Evolutionary conservation across 768 basidiomycete genomes (phyloP).

Genomic region (Leucogyrophana mollusca): DNA sequence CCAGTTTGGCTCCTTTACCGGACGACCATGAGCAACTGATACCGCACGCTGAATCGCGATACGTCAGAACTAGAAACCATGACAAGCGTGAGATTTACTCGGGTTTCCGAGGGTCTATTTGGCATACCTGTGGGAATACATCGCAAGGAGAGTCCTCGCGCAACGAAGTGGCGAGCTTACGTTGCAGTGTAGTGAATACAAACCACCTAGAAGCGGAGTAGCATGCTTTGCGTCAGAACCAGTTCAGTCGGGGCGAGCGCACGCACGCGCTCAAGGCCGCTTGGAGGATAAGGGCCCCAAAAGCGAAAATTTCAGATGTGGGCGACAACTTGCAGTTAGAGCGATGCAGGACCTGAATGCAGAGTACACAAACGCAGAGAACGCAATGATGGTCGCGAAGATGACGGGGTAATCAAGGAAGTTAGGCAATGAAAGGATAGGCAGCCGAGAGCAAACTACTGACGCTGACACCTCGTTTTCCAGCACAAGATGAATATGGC

Average conservation of each 20-base stretch:
- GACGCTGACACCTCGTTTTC: constrained; percentile 69
- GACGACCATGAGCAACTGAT: constrained; percentile 59
- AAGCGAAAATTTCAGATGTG: constrained; percentile 82
- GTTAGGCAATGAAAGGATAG: constrained; percentile 13
- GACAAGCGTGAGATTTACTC: constrained; percentile 31
- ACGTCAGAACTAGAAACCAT: constrained; percentile 2
- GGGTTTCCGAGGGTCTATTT: constrained; percentile 81
- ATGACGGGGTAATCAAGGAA: constrained; percentile 55
- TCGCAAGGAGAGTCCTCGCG: background rate
- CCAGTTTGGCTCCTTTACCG: constrained; percentile 72
- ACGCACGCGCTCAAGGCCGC: constrained; percentile 68
- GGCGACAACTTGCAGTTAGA: constrained; percentile 81
- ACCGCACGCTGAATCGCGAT: constrained; percentile 42
- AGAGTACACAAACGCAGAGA: constrained; percentile 75
- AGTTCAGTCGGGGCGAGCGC: background rate
- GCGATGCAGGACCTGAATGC: constrained; percentile 70
- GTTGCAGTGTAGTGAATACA: constrained; percentile 77
- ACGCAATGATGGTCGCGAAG: constrained; percentile 74
- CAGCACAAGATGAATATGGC: constrained; percentile 76
- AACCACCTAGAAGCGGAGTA: constrained; percentile 71
- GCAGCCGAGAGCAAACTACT: constrained; percentile 24
- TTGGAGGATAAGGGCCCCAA: constrained; percentile 68
- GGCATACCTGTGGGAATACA: constrained; percentile 36
- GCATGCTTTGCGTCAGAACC: constrained; percentile 8
- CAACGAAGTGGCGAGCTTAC: constrained; percentile 33